A percentile compares a stretch with the other conserved stretches of the same genome.
Conservation (phyloP, 179 eudicot species). For the Silene vulgaris region DNA sequence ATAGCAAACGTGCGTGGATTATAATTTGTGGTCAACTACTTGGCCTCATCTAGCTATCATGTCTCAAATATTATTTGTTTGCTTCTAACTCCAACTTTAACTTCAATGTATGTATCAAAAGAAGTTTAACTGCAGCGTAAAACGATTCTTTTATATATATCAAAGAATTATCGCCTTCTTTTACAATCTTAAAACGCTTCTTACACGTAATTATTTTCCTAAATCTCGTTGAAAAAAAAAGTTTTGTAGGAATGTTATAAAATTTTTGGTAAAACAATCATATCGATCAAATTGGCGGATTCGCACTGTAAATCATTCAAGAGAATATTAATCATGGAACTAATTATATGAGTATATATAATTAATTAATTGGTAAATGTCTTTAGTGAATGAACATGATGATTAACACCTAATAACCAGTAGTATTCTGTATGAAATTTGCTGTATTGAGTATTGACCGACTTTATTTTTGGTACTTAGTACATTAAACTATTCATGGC, state of each 20-base stretch:
- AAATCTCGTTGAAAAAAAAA: too few species aligned
- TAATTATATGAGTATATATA: background rate
- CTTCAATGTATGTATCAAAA: too few species aligned
- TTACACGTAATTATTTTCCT: too few species aligned
- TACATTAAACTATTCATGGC: background rate
- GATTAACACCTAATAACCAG: background rate
- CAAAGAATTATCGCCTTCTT: too few species aligned
- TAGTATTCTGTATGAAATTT: background rate
- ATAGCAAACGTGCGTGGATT: background rate
- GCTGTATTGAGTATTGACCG: background rate
- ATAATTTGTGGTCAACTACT: background rate
- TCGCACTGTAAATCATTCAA: background rate
- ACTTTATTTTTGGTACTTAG: background rate
- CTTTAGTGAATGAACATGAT: constrained; percentile 12
- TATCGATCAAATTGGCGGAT: background rate
- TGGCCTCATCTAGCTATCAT: background rate
- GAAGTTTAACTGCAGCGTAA: too few species aligned
- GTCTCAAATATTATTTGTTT: constrained; percentile 1
- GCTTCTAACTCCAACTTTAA: background rate
- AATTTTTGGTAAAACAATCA: too few species aligned
- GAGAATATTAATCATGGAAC: background rate
- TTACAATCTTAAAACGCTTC: too few species aligned
- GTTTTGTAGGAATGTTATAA: too few species aligned
- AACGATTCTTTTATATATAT: too few species aligned
- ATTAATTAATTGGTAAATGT: background rate